A percentile compares a stretch with the other conserved stretches of the same genome.
These are phyloP conservation scores for Mortierella sp. DNA, from an alignment of 371 early-diverging fungal genomes.

Conservation along the genomic window DNA sequence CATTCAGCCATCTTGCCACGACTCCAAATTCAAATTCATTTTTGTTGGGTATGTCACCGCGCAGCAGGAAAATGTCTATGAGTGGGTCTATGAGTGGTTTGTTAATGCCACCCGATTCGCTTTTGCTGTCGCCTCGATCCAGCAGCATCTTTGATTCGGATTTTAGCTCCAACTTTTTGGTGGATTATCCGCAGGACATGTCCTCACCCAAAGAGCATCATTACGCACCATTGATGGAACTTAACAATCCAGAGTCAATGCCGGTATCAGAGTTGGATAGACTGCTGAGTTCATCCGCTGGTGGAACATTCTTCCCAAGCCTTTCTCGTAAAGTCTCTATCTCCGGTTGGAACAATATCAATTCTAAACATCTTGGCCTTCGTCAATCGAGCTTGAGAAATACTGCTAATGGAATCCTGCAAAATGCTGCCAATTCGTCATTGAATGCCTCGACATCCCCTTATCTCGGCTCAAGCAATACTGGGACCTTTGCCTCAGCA, in stretches of 20 bases:
- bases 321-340: slow-evolving; percentile 56
- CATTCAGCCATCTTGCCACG: slow-evolving; percentile 39
- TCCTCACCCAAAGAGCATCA: slow-evolving; percentile 46
- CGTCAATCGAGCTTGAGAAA: slow-evolving; percentile 50
- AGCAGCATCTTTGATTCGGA: slow-evolving; percentile 53
- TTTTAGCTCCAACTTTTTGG: slow-evolving; percentile 29
- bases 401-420: slow-evolving; percentile 48
- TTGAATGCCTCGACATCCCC: slow-evolving; percentile 28
- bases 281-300: slow-evolving; percentile 39
- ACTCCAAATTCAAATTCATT: slow-evolving; percentile 49
- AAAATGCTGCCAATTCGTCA: slow-evolving; percentile 48
- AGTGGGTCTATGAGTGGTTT: slow-evolving; percentile 47
- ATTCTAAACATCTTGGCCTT: slow-evolving; percentile 42
- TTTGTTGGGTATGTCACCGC: slow-evolving; percentile 47
- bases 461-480: slow-evolving; percentile 14
- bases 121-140: slow-evolving; percentile 47
- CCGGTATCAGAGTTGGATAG: slow-evolving; percentile 57
- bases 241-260: slow-evolving; percentile 56
- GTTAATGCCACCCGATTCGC: slow-evolving; percentile 46
- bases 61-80: slow-evolving; percentile 55
- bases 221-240: slow-evolving; percentile 51
- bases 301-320: slow-evolving; percentile 49
- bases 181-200: slow-evolving; percentile 40
- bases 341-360: slow-evolving; percentile 48
- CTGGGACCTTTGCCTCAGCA: slow-evolving; percentile 10